phyloP scores from a whole-genome alignment of 2,329 filamentous ascomycete species.

The Claviceps humidiphila region DNA sequence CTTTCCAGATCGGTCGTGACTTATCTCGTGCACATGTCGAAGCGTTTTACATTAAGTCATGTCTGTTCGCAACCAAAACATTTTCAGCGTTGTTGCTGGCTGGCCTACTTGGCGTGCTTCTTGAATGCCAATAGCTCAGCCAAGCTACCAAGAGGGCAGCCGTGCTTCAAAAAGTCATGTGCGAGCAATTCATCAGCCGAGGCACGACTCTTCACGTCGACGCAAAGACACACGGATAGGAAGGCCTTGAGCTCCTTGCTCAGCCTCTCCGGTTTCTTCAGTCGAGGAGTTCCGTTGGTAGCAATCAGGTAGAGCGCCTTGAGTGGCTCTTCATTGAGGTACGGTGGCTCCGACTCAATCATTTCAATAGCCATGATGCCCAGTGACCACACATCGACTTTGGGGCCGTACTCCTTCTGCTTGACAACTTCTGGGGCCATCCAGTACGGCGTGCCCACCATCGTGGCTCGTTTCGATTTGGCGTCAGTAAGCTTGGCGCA shows the following conservation, averaged over 20 bases:
- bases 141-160: conserved; percentile 70
- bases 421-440: conserved; percentile 99
- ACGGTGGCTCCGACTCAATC: conserved; percentile 97
- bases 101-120: conserved; percentile 49
- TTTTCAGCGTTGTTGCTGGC: neutral
- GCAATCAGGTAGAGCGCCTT: conserved; percentile 97
- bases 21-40: conserved; percentile 2
- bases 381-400: conserved; percentile 97
- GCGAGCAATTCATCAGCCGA: conserved; percentile 79
- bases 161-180: conserved; percentile 89
- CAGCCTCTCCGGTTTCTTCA: conserved; percentile 97
- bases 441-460: conserved; percentile 99
- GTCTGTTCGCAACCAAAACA: neutral
- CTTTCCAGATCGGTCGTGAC: neutral
- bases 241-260: conserved; percentile 97
- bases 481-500: conserved; percentile 96
- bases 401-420: conserved; percentile 96
- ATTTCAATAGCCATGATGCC: conserved; percentile 99
- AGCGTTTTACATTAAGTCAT: neutral
- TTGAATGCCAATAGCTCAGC: conserved; percentile 83
- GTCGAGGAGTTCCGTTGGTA: conserved; percentile 87
- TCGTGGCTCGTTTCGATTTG: conserved; percentile 93
- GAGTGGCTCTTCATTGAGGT: conserved; percentile 92
- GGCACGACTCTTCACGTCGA: conserved; percentile 88
- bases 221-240: conserved; percentile 88